Evolutionary conservation across 2,329 filamentous ascomycete genomes (phyloP).

Genomic region (Talaromyces rugulosus): DNA sequence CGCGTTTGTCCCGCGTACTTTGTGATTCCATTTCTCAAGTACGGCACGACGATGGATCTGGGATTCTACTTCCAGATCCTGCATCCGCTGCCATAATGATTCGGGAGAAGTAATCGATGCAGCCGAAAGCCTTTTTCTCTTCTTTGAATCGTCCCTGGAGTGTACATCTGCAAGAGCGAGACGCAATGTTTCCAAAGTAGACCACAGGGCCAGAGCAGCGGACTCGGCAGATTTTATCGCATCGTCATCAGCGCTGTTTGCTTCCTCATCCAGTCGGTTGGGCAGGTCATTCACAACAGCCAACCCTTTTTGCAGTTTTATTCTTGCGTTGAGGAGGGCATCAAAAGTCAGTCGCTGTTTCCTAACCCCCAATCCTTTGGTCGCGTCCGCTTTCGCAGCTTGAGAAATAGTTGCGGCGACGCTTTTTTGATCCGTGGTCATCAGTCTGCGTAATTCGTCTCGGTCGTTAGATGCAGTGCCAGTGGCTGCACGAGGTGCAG

Average conservation of each 20-base stretch:
- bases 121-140: conserved; percentile 46
- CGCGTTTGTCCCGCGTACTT: conserved; percentile 56
- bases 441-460: conserved; percentile 62
- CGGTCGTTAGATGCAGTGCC: conserved; percentile 37
- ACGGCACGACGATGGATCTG: conserved; percentile 62
- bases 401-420: conserved; percentile 62
- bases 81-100: conserved; percentile 69
- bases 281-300: conserved; percentile 65
- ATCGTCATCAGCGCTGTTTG: conserved; percentile 32
- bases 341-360: conserved; percentile 83
- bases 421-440: conserved; percentile 63
- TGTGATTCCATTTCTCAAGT: conserved; percentile 86
- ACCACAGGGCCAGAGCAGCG: conserved; percentile 80
- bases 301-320: conserved; percentile 87
- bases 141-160: conserved; percentile 28
- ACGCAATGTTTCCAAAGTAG: conserved; percentile 54
- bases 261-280: conserved; percentile 20
- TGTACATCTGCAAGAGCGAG: conserved; percentile 36
- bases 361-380: conserved; percentile 83
- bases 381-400: conserved; percentile 69
- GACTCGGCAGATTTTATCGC: conserved; percentile 75
- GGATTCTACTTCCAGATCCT: conserved; percentile 58
- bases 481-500: conserved; percentile 19
- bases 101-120: conserved; percentile 52
- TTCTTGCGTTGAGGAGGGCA: conserved; percentile 80